phyloP scores from a whole-genome alignment of 257 asterid genomes.

The Rubia yunnanensis region DNA sequence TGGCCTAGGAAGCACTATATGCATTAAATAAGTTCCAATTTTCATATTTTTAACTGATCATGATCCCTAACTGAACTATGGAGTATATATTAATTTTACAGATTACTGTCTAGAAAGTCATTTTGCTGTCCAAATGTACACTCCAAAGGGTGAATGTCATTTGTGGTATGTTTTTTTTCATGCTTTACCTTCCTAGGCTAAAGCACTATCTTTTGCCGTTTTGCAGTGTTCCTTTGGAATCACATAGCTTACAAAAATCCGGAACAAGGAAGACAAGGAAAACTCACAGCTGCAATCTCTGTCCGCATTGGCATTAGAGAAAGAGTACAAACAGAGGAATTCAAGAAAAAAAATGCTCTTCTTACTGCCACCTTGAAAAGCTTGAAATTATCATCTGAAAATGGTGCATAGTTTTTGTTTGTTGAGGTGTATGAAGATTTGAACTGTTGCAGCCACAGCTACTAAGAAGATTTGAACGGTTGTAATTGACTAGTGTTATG shows the following conservation, averaged over 20 bases:
- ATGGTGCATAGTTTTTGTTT: neutral
- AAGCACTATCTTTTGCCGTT: slow-evolving; percentile 6
- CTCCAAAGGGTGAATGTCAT: neutral
- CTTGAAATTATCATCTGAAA: slow-evolving; percentile 43
- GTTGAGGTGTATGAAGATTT: neutral
- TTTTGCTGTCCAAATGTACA: neutral
- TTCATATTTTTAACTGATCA: neutral
- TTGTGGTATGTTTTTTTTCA: neutral
- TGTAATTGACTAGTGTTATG: neutral
- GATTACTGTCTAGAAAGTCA: neutral
- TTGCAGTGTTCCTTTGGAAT: slow-evolving; percentile 68
- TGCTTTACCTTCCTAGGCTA: slow-evolving; percentile 10
- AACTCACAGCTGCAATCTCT: slow-evolving; percentile 62
- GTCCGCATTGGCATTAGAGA: slow-evolving; percentile 62
- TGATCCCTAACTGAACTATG: neutral
- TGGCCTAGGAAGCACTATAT: neutral
- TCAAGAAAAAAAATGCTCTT: slow-evolving; percentile 42
- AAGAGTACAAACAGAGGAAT: slow-evolving; percentile 58
- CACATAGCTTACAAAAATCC: slow-evolving; percentile 66
- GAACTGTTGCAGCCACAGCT: neutral
- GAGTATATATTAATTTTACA: neutral
- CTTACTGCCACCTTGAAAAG: slow-evolving; percentile 50
- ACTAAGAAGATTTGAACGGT: neutral
- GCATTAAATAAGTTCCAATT: neutral
- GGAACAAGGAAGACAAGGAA: slow-evolving; percentile 86